Evolutionary conservation across 352 stramenopile genomes (phyloP).

Genomic region (Phytopythium vexans): DNA sequence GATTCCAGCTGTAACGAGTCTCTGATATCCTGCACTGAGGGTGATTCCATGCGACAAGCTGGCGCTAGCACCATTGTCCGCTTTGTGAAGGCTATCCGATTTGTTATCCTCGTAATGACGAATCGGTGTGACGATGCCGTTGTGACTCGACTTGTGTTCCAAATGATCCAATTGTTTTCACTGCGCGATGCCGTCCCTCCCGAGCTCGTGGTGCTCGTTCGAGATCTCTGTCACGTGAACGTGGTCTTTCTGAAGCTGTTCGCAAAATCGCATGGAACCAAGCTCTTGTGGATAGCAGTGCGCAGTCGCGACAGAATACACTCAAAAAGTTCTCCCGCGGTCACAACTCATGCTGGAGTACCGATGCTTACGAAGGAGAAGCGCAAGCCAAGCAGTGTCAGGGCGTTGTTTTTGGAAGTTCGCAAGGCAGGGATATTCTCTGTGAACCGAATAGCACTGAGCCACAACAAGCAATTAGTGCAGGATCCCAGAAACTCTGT

Average conservation of each 20-base stretch:
- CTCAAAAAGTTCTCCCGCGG: too few species aligned
- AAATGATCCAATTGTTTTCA: constrained; percentile 45
- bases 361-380: too few species aligned
- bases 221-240: constrained; percentile 30
- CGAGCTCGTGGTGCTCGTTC: constrained; percentile 35
- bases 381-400: too few species aligned
- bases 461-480: too few species aligned
- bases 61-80: constrained; percentile 2
- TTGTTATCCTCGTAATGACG: constrained; percentile 36
- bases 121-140: constrained; percentile 34
- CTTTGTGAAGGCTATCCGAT: constrained; percentile 28
- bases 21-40: not conserved
- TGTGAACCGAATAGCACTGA: too few species aligned
- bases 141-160: constrained; percentile 33
- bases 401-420: too few species aligned
- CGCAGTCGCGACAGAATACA: constrained; percentile 19
- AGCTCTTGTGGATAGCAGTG: constrained; percentile 47
- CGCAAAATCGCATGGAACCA: constrained; percentile 33
- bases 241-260: constrained; percentile 41
- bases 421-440: too few species aligned
- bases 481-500: too few species aligned
- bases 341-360: too few species aligned
- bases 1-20: too few species aligned
- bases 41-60: too few species aligned
- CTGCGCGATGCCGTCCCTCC: constrained; percentile 29